A percentile compares a stretch with the other conserved stretches of the same genome.
Conservation (phyloP, 169 alveolate species). For the Ichthyophthirius multifiliis region DNA sequence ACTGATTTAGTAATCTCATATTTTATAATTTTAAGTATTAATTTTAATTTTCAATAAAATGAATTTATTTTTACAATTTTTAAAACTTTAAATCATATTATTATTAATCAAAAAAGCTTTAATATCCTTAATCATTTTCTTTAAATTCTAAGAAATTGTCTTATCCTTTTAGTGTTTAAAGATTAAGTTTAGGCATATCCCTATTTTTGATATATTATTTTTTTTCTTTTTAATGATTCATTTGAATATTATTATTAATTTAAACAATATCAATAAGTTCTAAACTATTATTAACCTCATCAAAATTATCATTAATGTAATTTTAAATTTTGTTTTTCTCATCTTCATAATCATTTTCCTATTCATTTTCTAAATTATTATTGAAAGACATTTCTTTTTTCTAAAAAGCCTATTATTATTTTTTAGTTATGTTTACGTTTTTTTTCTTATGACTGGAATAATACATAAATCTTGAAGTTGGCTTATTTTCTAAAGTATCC, state of each 20-base stretch:
- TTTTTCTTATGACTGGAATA: not conserved
- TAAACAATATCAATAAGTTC: not conserved
- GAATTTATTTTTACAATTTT: too few species aligned
- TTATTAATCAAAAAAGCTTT: too few species aligned
- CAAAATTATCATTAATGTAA: not conserved
- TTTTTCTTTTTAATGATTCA: not conserved
- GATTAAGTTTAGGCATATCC: not conserved
- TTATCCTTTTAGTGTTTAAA: not conserved
- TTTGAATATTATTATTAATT: not conserved
- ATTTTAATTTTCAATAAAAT: too few species aligned
- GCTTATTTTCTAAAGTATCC: not conserved
- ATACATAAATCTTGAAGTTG: conserved; percentile 6
- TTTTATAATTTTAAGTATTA: too few species aligned
- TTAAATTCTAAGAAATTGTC: too few species aligned
- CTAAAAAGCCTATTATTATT: not conserved
- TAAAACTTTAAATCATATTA: too few species aligned
- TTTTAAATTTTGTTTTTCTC: not conserved
- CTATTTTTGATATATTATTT: not conserved
- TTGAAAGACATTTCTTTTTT: not conserved
- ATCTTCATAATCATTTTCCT: not conserved
- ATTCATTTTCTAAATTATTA: not conserved
- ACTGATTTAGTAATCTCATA: too few species aligned
- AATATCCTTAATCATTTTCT: too few species aligned
- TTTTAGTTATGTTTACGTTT: not conserved
- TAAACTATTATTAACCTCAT: not conserved